Conservation (phyloP, 345 rosid genomes). For the Eucalyptus viminalis region DNA sequence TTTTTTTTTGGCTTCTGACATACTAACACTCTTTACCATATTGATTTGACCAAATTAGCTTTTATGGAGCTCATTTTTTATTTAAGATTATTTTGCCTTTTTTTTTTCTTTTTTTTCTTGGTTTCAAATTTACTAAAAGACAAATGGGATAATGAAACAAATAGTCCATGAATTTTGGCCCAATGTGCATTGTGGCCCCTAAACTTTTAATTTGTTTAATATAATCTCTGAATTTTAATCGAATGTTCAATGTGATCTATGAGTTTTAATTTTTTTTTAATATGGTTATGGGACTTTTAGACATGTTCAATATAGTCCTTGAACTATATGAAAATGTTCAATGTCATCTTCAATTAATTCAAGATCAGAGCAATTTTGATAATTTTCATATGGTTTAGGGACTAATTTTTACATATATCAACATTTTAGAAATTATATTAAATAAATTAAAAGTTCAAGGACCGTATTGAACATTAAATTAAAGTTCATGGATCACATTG, state of each 20-base stretch:
- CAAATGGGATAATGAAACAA: background rate
- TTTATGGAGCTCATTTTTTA: background rate
- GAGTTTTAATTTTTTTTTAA: too few species aligned
- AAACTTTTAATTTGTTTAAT: background rate
- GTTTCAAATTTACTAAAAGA: too few species aligned
- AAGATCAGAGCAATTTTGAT: too few species aligned
- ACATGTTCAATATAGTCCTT: too few species aligned
- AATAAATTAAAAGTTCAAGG: background rate
- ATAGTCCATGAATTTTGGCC: background rate
- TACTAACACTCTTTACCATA: too few species aligned
- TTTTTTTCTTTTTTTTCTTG: too few species aligned
- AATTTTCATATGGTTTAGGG: background rate
- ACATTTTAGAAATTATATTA: too few species aligned
- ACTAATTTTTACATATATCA: rapidly evolving
- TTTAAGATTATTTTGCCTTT: too few species aligned
- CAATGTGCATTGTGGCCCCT: rapidly evolving
- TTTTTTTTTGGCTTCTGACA: background rate
- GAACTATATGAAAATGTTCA: too few species aligned
- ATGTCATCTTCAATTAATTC: background rate
- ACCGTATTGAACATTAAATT: rapidly evolving
- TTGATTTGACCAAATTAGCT: background rate
- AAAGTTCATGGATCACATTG: background rate
- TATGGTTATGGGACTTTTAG: too few species aligned
- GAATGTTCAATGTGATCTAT: background rate
- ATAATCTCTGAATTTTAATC: background rate